These are phyloP conservation scores for Coemansia sp. DNA, from an alignment of 192 early-diverging fungal species.

Conservation along the genomic window DNA sequence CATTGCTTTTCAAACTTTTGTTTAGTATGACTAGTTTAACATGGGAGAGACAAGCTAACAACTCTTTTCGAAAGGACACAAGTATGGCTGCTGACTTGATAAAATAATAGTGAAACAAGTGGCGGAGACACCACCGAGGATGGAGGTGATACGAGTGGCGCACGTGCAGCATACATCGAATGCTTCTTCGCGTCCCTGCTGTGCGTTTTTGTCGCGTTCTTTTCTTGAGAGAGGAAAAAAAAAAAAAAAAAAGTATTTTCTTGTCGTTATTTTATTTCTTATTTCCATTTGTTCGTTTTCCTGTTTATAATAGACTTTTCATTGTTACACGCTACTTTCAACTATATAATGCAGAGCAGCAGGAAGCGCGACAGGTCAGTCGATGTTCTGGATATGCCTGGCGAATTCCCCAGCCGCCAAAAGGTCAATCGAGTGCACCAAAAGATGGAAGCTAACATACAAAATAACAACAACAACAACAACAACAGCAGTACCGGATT, in stretches of 20 bases:
- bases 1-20: too few species aligned
- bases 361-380: constrained; percentile 29
- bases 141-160: not conserved
- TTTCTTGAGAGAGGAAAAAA: too few species aligned
- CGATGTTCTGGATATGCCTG: constrained; percentile 34
- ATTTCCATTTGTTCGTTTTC: not conserved
- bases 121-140: not conserved
- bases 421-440: constrained; percentile 1
- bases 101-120: not conserved
- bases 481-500: not conserved
- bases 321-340: not conserved
- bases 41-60: too few species aligned
- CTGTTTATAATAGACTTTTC: not conserved
- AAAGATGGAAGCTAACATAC: not conserved
- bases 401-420: constrained; percentile 24
- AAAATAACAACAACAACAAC: too few species aligned
- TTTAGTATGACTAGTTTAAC: too few species aligned
- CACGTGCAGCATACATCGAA: not conserved
- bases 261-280: not conserved
- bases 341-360: not conserved
- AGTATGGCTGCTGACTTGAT: not conserved
- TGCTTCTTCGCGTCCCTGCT: not conserved
- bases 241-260: too few species aligned
- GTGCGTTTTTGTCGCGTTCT: not conserved
- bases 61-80: not conserved